phyloP scores from a whole-genome alignment of 805 yeast species.

The Ogataea glucozyma region DNA sequence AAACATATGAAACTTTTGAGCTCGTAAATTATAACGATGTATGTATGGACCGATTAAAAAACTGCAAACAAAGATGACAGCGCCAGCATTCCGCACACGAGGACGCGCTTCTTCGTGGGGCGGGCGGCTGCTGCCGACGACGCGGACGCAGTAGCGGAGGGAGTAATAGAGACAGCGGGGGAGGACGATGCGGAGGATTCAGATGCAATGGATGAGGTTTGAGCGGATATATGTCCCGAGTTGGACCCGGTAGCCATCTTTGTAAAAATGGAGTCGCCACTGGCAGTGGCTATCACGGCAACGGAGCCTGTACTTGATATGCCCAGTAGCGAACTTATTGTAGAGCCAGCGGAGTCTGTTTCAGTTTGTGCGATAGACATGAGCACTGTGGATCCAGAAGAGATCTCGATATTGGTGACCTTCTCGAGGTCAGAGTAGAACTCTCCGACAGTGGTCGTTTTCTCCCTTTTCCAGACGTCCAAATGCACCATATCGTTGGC shows the following conservation, averaged over 20 bases:
- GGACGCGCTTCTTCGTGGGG: slow-evolving; percentile 7
- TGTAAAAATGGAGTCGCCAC: slow-evolving; percentile 4
- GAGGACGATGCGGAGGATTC: not conserved
- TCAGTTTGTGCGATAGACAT: slow-evolving; percentile 9
- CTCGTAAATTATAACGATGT: not conserved
- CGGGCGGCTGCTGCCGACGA: slow-evolving; percentile 3
- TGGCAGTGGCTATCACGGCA: slow-evolving; percentile 9
- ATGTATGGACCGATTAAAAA: not conserved
- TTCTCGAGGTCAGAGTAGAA: slow-evolving; percentile 24
- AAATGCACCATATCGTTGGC: slow-evolving; percentile 8
- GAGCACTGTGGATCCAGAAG: slow-evolving; percentile 12
- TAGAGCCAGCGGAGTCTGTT: slow-evolving; percentile 4
- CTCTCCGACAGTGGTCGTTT: slow-evolving; percentile 15
- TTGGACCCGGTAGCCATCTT: not conserved
- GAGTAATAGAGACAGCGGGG: not conserved
- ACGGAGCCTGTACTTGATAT: slow-evolving; percentile 1
- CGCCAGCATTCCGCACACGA: slow-evolving; percentile 9
- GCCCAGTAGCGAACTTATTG: slow-evolving; percentile 10
- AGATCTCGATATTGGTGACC: slow-evolving; percentile 20
- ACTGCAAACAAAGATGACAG: slow-evolving; percentile 1
- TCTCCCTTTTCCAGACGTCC: slow-evolving; percentile 11
- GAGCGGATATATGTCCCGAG: not conserved
- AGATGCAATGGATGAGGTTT: not conserved
- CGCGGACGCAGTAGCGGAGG: slow-evolving; percentile 4
- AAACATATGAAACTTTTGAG: not conserved